Evolutionary conservation across 805 yeast genomes (phyloP).

Genomic region (Metschnikowia cerradonensis): DNA sequence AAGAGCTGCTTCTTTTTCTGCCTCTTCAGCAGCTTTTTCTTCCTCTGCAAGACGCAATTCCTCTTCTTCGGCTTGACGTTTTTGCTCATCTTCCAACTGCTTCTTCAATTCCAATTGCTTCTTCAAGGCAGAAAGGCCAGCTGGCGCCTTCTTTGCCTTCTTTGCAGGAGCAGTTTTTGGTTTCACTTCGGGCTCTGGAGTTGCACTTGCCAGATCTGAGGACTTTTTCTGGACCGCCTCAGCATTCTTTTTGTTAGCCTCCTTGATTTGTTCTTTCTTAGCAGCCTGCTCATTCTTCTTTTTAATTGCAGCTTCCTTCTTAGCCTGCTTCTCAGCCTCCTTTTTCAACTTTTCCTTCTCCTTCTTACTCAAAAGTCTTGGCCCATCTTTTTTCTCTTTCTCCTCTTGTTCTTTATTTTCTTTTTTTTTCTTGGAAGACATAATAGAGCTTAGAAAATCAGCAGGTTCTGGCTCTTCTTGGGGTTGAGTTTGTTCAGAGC

Average conservation of each 20-base stretch:
- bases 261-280: constrained; percentile 54
- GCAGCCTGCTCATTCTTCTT: constrained; percentile 70
- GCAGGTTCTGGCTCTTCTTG: constrained; percentile 9
- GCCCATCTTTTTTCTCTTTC: constrained; percentile 51
- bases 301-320: constrained; percentile 84
- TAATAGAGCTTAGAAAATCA: constrained; percentile 81
- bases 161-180: constrained; percentile 33
- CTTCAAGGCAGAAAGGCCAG: constrained; percentile 87
- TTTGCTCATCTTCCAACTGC: constrained; percentile 81
- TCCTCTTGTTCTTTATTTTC: constrained; percentile 60
- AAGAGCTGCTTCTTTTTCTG: constrained; percentile 62
- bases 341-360: constrained; percentile 94
- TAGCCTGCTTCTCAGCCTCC: constrained; percentile 83
- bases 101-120: constrained; percentile 85
- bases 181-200: constrained; percentile 34
- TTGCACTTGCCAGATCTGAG: constrained; percentile 17
- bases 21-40: constrained; percentile 48
- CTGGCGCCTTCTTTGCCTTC: constrained; percentile 78
- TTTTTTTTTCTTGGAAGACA: constrained; percentile 74
- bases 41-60: constrained; percentile 47
- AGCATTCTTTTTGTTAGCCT: constrained; percentile 43
- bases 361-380: constrained; percentile 82
- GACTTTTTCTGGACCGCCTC: constrained; percentile 30
- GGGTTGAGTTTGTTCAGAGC: constrained; percentile 11
- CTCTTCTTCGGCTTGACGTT: constrained; percentile 68